Base-by-base conservation (phyloP, 352 stramenopile species). In the Phytophthora aleatoria region DNA sequence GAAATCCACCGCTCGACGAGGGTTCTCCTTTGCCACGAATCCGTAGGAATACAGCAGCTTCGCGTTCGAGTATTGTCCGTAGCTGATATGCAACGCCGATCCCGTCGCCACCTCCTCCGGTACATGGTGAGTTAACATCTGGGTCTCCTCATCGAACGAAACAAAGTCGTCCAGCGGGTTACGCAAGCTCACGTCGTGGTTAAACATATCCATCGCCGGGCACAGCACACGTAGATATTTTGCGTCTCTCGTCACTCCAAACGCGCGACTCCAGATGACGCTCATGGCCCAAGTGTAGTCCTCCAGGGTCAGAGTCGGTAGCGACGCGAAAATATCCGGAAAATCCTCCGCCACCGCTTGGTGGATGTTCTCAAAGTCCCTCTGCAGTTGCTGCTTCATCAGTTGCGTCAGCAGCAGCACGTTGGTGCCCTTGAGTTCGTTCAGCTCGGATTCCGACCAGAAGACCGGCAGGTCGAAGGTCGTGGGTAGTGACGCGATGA, bases 11-110 rank as follows among this genome's bases (percentile, higher is more conserved):
- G 73, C 70, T 20, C 76, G 70, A 38, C 72, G 67, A 8, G 47
- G 44, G 35, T 89, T 89, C 13, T 67, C 67, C 4, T 52, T 42
- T 9, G 76, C 53, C 38, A 87, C 73, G 54, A 94, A 94, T 11
- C 85, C 85, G 53, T 89, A 89, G 53, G 79, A 91, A 69, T 92
- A 93, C 26, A 93, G 77, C 45, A 93, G 64, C 49, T 93, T 93
- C 8, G 85, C 82, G 38, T 93, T 92, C 44, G 78, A 84, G 59
- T 93, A 93, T 59, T 77, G 78, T 0, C 85, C 85, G 36, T 92
- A 93, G 47, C 83, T 85, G 33, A 92, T 88, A 12, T 76, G 57
- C 42, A 90, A 64, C 5, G 83, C 56, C 8, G 68, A 70, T 11
- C 69, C 64, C 8, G 74, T 41, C 39, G 61, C 56, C 12, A 73